phyloP scores from a whole-genome alignment of 2,329 filamentous ascomycete genomes.

The Metarhizium guizhouense region DNA sequence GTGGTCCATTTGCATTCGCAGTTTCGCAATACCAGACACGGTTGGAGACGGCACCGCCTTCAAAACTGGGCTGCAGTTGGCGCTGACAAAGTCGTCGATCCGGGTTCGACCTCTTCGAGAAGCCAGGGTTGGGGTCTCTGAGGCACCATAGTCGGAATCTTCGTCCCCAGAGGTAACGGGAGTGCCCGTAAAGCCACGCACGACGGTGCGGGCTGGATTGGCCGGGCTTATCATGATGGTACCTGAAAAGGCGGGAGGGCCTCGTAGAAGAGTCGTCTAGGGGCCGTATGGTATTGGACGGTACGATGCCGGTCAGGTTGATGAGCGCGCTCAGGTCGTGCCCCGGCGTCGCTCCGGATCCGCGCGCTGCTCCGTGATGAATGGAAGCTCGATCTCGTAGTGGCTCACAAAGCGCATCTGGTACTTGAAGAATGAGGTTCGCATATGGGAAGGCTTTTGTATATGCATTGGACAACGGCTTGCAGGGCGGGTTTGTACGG shows the following conservation, averaged over 20 bases:
- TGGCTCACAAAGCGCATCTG: constrained; percentile 48
- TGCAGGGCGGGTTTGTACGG: constrained; percentile 9
- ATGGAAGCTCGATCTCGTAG: constrained; percentile 38
- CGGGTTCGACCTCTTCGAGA: constrained; percentile 31
- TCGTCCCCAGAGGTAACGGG: constrained; percentile 48
- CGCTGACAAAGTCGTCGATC: constrained; percentile 50
- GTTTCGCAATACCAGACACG: constrained; percentile 67
- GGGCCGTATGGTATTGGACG: not conserved
- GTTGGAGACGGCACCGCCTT: constrained; percentile 43
- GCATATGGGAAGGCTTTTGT: constrained; percentile 35
- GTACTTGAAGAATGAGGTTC: constrained; percentile 41
- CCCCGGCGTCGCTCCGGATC: constrained; percentile 53
- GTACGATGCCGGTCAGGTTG: not conserved
- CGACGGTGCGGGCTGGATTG: constrained; percentile 41
- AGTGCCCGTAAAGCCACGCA: constrained; percentile 49
- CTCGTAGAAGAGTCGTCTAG: not conserved
- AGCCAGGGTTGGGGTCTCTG: constrained; percentile 27
- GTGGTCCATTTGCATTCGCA: constrained; percentile 74
- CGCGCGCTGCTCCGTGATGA: constrained; percentile 42
- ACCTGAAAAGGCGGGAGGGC: not conserved
- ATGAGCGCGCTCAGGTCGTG: constrained; percentile 28
- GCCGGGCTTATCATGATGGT: constrained; percentile 36
- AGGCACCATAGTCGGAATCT: constrained; percentile 41
- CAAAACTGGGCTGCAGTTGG: constrained; percentile 53
- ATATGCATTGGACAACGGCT: constrained; percentile 45